Base-by-base conservation (phyloP, 495 filamentous ascomycete genomes). In the Neurospora sp. region DNA sequence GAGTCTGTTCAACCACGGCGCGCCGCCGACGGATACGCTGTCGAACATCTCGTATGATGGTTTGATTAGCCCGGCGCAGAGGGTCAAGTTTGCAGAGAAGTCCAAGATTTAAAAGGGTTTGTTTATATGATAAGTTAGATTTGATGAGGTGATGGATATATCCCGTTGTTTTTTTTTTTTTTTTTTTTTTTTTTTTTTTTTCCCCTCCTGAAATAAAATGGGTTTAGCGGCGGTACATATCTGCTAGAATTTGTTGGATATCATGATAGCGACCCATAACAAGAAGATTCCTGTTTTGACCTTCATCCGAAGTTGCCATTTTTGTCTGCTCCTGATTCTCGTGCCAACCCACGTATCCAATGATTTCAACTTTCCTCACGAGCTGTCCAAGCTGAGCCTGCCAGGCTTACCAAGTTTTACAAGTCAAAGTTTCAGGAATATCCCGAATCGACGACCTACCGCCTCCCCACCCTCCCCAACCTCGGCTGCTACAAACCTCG, bases 1-100 rank as follows among this genome's bases (percentile, higher is more conserved):
- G 70, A 92, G 90, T 0, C 78, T 96, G 36, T 86, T 86, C 80
- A 88, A 89, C 74, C 96, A 98, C 77, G 86, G 83, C 69, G 88
- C 90, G 8, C 81, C 85, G 71, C 87, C 94, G n/a, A 75, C 77
- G 17, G 93, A 98, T 84, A 91, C 86, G 42, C 83, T 97, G 39
- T 77, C 81, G 3, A 71, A 76, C 21, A 76, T 80, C 28, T 77
- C 82, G 6, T 86, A 86, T 70, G 85, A 86, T 69, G 79, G 82
- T 34, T 77, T 86, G 19, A 80, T 78, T 13, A 82, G 78, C 15
- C 85, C 85, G 74, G 74, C 77, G n/a, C 85, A 85, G 77, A 79
- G 83, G 78, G 36, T 70, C 59, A 38, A 69, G 39, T 73, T 71
- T 40, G 74, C 69, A 31, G 72, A 54, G 48, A 70, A 69, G 74